phyloP scores from a whole-genome alignment of 1,284 basidiomycete species.

The Xerocomus cyaneibrunnescens region DNA sequence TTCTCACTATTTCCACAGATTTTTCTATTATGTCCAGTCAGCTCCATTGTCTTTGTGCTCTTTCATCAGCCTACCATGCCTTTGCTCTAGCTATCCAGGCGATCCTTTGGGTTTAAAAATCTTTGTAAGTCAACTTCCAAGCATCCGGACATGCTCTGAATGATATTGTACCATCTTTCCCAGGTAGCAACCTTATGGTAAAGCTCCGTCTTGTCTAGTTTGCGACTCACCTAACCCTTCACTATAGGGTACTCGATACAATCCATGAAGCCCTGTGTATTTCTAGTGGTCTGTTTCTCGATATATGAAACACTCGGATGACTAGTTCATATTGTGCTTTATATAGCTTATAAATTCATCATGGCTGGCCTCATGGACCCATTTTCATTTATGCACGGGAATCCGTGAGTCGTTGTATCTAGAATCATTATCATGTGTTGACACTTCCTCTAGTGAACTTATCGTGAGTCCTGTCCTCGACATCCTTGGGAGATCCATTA shows the following conservation, averaged over 20 bases:
- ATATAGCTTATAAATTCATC: neutral
- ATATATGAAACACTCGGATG: neutral
- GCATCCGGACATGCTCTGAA: too few relatives aligned
- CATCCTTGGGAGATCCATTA: neutral
- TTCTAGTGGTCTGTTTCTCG: neutral
- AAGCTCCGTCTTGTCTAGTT: neutral
- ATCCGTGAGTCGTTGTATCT: neutral
- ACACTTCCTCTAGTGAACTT: conserved; percentile 10
- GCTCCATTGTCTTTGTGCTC: neutral
- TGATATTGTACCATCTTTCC: neutral
- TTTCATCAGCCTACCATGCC: neutral
- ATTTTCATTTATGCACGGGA: neutral
- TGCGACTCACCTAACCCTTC: neutral
- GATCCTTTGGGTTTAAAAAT: neutral
- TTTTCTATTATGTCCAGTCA: conserved; percentile 4
- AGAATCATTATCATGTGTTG: neutral
- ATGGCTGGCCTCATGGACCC: neutral
- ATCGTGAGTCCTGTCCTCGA: conserved; percentile 4
- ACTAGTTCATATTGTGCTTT: neutral
- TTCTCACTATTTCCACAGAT: neutral
- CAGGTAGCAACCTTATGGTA: conserved; percentile 16
- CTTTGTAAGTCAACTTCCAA: conserved; percentile 5
- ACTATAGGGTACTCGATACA: neutral
- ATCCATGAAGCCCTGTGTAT: neutral
- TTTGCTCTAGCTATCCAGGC: neutral